Evolutionary conservation across 768 basidiomycete genomes (phyloP), one percentile per base, ranked within the genome.

Genomic region (Myochromella boudieri): DNA sequence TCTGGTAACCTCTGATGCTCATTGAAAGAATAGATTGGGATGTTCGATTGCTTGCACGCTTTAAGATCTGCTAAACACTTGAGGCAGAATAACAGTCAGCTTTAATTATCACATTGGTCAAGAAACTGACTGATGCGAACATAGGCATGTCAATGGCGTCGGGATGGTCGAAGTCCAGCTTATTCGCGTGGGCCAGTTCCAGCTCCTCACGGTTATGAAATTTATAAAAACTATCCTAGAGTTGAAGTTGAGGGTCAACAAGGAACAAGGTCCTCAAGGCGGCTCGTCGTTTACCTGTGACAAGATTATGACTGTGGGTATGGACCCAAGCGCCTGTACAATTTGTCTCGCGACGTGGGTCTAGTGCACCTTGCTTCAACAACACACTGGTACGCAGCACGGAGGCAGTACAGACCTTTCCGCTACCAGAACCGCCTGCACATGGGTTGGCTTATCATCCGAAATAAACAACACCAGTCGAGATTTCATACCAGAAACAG

Each of bases 141-240:
- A 91, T 69, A 1, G 83, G 79, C 78, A 93, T 88, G 66, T 99
- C 95, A 40, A 98, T 86, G 3, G 94, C 85, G 65, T 90, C 82
- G 9, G 95, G 95, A 56, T 94, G 91, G 60, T 99, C 95, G 53
- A 95, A 87, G 59, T 95, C 91, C 50, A 85, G 76, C 41, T 80
- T 68, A 57, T 85, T 95, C 14, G 81, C 78, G 62, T 92, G 87
- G 0, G 95, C 95, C n/a, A 88, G 73, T 5, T 72, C 77, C 15
- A 92, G 73, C 66, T 98, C 86, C 56, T 95, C 91, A 2, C 80
- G 76, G 3, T 76, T 77, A 57, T 92, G 89, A 37, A 69, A 68
- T 58, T 86, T 91, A 70, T 99, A 99, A 68, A 98, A 99, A 61
- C 90, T 91, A 65, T 98, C 95, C 89, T 94, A 65, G 36, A 11